These are phyloP conservation scores for Monilinia polystroma DNA, from an alignment of 2,329 filamentous ascomycete genomes.

Conservation along the genomic window DNA sequence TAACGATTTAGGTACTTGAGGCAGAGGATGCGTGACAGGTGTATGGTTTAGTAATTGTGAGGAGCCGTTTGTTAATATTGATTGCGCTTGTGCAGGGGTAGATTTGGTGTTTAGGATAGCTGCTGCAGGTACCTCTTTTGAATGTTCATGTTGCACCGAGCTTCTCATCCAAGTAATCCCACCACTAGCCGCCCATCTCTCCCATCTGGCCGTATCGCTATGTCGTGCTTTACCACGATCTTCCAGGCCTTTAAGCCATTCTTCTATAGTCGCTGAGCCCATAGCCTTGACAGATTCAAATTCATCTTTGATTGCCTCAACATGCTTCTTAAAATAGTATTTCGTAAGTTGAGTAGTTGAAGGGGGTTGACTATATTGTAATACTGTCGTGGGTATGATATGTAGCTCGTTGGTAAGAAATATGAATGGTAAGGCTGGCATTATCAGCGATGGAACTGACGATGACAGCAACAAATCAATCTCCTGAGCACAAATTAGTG, in stretches of 20 bases:
- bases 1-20: conserved; percentile 23
- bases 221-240: conserved; percentile 59
- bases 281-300: conserved; percentile 63
- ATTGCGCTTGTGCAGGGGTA: conserved; percentile 9
- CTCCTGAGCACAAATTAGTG: conserved; percentile 55
- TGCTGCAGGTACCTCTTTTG: conserved; percentile 15
- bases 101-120: conserved; percentile 1
- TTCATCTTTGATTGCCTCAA: conserved; percentile 61
- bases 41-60: conserved; percentile 6
- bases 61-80: conserved; percentile 8
- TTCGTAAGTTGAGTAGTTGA: conserved; percentile 58
- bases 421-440: conserved; percentile 68
- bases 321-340: conserved; percentile 61
- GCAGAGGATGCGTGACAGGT: conserved; percentile 11
- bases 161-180: conserved; percentile 33
- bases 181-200: conserved; percentile 60
- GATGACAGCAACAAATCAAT: conserved; percentile 65
- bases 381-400: conserved; percentile 55
- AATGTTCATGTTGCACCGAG: conserved; percentile 23
- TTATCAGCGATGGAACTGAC: conserved; percentile 57
- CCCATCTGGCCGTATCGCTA: conserved; percentile 67
- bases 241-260: conserved; percentile 77
- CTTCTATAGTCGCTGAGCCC: conserved; percentile 66
- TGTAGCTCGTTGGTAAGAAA: conserved; percentile 62
- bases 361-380: conserved; percentile 53